Conservation (phyloP, 768 basidiomycete genomes). For the Coprinellus aureogranulatus region DNA sequence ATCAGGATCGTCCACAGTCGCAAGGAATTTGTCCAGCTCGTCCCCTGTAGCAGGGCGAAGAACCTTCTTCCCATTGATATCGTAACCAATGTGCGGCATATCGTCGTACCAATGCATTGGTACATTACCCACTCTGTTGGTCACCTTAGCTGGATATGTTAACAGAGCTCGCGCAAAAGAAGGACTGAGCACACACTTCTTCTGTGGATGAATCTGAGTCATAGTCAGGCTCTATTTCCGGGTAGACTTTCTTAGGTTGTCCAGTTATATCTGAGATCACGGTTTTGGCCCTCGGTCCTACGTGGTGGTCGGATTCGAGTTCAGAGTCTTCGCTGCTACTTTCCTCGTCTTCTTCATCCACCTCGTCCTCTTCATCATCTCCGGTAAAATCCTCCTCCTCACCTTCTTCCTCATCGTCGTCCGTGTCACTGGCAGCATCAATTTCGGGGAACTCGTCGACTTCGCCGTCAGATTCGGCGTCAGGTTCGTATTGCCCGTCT, state of each 20-base stretch:
- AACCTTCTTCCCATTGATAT: conserved; percentile 91
- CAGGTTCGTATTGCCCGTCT: conserved; percentile 39
- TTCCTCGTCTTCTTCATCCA: conserved; percentile 34
- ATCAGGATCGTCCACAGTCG: conserved; percentile 87
- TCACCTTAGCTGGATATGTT: conserved; percentile 51
- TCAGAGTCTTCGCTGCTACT: conserved; percentile 42
- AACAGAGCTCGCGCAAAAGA: not conserved
- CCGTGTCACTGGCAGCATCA: conserved; percentile 52
- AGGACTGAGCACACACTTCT: conserved; percentile 55
- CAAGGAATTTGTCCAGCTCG: conserved; percentile 94
- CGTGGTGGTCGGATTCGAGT: conserved; percentile 45
- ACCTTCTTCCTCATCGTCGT: conserved; percentile 41
- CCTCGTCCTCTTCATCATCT: conserved; percentile 40
- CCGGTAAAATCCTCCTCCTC: conserved; percentile 34
- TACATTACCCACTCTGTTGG: conserved; percentile 93
- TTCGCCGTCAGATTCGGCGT: conserved; percentile 51
- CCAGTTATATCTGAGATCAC: conserved; percentile 80
- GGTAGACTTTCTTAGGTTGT: conserved; percentile 78
- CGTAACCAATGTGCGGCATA: conserved; percentile 97
- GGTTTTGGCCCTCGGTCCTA: conserved; percentile 65
- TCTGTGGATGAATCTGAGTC: conserved; percentile 91
- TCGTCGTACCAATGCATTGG: conserved; percentile 99
- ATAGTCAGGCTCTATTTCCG: conserved; percentile 87
- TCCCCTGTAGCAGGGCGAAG: conserved; percentile 93
- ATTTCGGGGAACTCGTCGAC: conserved; percentile 77